Percentiles rank a stretch among this genome's conserved stretches.
These are phyloP conservation scores for Populus tremula DNA, from an alignment of 345 rosid species.

Conservation along the genomic window DNA sequence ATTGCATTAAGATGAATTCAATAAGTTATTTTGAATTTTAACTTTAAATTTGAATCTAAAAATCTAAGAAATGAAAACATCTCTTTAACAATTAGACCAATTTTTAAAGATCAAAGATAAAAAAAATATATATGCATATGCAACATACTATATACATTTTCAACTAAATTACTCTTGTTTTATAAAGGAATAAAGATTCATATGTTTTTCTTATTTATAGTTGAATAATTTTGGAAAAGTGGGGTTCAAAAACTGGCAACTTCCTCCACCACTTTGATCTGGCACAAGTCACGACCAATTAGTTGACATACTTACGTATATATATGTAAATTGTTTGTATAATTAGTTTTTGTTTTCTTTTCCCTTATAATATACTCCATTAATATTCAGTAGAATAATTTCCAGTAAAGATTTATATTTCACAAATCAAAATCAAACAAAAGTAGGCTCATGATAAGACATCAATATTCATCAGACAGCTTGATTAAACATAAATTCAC, in stretches of 20 bases:
- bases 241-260: neutral
- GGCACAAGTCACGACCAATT: neutral
- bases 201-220: neutral
- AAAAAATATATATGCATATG: too few relatives aligned
- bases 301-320: neutral
- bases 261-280: neutral
- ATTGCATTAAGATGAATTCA: too few relatives aligned
- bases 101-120: too few relatives aligned
- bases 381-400: neutral
- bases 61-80: too few relatives aligned
- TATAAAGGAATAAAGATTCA: neutral
- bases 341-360: too few relatives aligned
- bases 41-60: too few relatives aligned
- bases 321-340: neutral
- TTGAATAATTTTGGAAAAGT: neutral
- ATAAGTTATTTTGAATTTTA: too few relatives aligned
- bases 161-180: neutral
- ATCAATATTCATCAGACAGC: neutral
- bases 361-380: too few relatives aligned
- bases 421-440: neutral
- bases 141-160: too few relatives aligned
- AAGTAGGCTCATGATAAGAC: neutral
- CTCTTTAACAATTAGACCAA: too few relatives aligned
- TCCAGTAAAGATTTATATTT: neutral
- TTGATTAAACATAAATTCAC: neutral